These are phyloP conservation scores for Malassezia furfur DNA, from an alignment of 1,284 basidiomycete species.

Conservation along the genomic window DNA sequence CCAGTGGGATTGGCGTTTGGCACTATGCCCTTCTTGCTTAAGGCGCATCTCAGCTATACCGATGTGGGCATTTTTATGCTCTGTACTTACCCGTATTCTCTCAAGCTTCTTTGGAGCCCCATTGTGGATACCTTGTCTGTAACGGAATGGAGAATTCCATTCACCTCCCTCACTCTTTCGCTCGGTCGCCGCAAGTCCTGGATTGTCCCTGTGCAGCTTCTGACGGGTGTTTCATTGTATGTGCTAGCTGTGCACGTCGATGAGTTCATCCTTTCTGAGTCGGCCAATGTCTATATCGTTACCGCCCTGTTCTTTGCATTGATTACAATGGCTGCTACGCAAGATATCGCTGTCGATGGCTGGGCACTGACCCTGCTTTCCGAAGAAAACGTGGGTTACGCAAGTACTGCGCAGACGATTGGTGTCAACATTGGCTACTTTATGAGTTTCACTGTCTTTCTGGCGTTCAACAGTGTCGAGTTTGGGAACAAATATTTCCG, in stretches of 20 bases:
- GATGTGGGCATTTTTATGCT: conserved; percentile 91
- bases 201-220: conserved; percentile 93
- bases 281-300: conserved; percentile 66
- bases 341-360: conserved; percentile 98
- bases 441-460: conserved; percentile 90
- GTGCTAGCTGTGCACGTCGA: conserved; percentile 74
- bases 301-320: conserved; percentile 80
- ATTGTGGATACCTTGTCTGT: conserved; percentile 88
- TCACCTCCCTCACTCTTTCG: conserved; percentile 22
- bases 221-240: conserved; percentile 79
- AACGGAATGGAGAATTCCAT: conserved; percentile 50
- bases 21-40: conserved; percentile 89
- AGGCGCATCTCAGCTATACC: conserved; percentile 88
- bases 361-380: conserved; percentile 97
- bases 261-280: conserved; percentile 64
- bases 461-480: conserved; percentile 88
- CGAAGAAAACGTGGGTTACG: conserved; percentile 87
- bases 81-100: conserved; percentile 88
- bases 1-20: conserved; percentile 70
- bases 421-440: conserved; percentile 95
- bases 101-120: conserved; percentile 95
- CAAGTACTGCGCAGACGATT: conserved; percentile 94
- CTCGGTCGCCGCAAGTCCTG: conserved; percentile 89
- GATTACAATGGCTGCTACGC: conserved; percentile 85
- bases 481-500: conserved; percentile 73